A percentile compares a stretch with the other conserved stretches of the same genome.
phyloP scores from a whole-genome alignment of 1,284 basidiomycete genomes.

The Microbotryomycetes sp. region DNA sequence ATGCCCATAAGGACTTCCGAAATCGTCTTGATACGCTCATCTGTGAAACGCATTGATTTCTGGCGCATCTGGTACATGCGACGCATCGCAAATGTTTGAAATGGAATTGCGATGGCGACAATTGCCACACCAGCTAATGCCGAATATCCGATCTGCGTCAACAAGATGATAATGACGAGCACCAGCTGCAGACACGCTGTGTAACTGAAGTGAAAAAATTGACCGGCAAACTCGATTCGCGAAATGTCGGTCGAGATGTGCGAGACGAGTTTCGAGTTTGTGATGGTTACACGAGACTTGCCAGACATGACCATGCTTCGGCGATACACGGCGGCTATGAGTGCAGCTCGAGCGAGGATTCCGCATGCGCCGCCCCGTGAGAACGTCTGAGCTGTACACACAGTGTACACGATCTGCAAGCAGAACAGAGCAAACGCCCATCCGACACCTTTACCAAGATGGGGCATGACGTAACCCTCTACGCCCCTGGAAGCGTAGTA shows the following conservation, averaged over 20 bases:
- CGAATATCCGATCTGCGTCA: slow-evolving; percentile 64
- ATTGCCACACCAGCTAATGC: slow-evolving; percentile 72
- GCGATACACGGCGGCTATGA: slow-evolving; percentile 78
- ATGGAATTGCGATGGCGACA: slow-evolving; percentile 53
- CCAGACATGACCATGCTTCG: slow-evolving; percentile 51
- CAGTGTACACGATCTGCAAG: slow-evolving; percentile 48
- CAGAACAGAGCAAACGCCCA: slow-evolving; percentile 61
- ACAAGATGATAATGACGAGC: slow-evolving; percentile 59
- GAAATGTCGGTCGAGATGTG: slow-evolving; percentile 81
- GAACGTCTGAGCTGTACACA: slow-evolving; percentile 25
- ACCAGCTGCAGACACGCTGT: slow-evolving; percentile 24
- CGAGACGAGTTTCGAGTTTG: slow-evolving; percentile 79
- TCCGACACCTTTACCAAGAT: slow-evolving; percentile 63
- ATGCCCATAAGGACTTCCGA: slow-evolving; percentile 76
- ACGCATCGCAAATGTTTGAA: slow-evolving; percentile 21
- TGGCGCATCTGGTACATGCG: slow-evolving; percentile 15
- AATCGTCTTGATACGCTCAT: slow-evolving; percentile 68
- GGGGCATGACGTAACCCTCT: slow-evolving; percentile 54
- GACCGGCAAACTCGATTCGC: slow-evolving; percentile 66
- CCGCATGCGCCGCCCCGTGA: slow-evolving; percentile 53
- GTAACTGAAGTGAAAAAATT: slow-evolving; percentile 48
- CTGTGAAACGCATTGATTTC: slow-evolving; percentile 72
- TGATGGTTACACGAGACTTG: slow-evolving; percentile 58
- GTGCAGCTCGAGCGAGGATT: slow-evolving; percentile 73
- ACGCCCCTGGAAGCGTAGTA: slow-evolving; percentile 39